Evolutionary conservation across 805 yeast species (phyloP).

Genomic region (Saccharomycopsis fodiens): DNA sequence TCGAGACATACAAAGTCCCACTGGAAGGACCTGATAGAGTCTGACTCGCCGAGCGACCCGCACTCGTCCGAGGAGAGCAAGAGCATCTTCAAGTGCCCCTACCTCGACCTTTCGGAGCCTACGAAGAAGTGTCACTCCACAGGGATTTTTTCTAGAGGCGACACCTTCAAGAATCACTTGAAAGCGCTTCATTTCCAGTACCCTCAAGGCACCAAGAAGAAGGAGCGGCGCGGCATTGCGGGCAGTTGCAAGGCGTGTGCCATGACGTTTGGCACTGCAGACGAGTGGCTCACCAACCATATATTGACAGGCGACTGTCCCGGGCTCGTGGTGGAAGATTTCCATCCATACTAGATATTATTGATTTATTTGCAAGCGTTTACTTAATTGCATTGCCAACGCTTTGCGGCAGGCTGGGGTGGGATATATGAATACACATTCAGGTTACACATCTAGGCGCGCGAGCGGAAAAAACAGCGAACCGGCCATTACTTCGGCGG

Average conservation of each 20-base stretch:
- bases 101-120: background rate
- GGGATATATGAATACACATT: too few relatives aligned
- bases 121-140: conserved; percentile 56
- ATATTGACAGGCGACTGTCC: conserved; percentile 28
- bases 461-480: too few relatives aligned
- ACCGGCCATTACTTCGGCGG: too few relatives aligned
- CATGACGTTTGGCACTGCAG: conserved; percentile 54
- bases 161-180: conserved; percentile 84
- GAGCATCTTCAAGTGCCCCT: conserved; percentile 19
- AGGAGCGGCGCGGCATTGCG: conserved; percentile 55
- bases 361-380: background rate
- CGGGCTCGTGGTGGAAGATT: background rate
- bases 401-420: background rate
- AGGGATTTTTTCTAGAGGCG: conserved; percentile 84
- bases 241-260: conserved; percentile 81
- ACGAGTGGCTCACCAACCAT: conserved; percentile 71
- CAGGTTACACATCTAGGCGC: too few relatives aligned
- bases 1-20: conserved; percentile 81
- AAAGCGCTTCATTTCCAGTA: conserved; percentile 85
- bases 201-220: conserved; percentile 80
- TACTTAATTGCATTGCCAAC: background rate
- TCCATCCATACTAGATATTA: background rate
- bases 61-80: background rate
- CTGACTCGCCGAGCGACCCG: conserved; percentile 22
- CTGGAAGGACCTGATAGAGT: conserved; percentile 32